Conservation (phyloP, 768 basidiomycete genomes). For the Collybia nuda region DNA sequence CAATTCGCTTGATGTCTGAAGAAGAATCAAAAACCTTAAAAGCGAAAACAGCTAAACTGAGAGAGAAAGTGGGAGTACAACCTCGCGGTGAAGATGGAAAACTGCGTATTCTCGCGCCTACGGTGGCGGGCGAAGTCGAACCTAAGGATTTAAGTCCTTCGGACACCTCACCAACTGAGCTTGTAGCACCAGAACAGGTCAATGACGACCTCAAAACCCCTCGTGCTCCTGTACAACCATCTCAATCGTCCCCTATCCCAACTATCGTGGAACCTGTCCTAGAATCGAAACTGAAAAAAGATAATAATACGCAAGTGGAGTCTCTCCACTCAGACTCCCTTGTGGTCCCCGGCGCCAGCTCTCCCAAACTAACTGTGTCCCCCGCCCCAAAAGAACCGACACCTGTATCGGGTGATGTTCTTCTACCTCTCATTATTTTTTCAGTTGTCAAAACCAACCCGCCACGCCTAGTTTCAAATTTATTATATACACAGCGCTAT, state of each 20-base stretch:
- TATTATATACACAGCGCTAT: slow-evolving; percentile 65
- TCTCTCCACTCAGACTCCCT: slow-evolving; percentile 5
- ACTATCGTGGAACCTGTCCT: slow-evolving; percentile 15
- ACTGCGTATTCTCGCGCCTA: slow-evolving; percentile 16
- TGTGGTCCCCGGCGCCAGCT: slow-evolving; percentile 11
- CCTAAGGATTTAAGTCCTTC: neutral
- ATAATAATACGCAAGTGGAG: neutral
- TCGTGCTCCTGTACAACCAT: neutral
- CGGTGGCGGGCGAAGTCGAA: neutral
- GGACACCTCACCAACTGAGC: neutral
- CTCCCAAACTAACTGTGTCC: slow-evolving; percentile 16
- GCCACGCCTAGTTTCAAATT: slow-evolving; percentile 68
- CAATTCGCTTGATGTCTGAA: slow-evolving; percentile 71
- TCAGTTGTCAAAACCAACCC: slow-evolving; percentile 94
- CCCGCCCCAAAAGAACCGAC: slow-evolving; percentile 33
- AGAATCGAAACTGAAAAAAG: slow-evolving; percentile 10
- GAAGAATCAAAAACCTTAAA: slow-evolving; percentile 31
- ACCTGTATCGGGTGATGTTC: slow-evolving; percentile 81
- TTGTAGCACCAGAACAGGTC: neutral
- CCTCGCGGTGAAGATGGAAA: slow-evolving; percentile 20
- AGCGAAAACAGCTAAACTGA: slow-evolving; percentile 16
- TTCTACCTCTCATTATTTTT: slow-evolving; percentile 92
- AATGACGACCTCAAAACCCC: slow-evolving; percentile 8
- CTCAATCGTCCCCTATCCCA: slow-evolving; percentile 9
- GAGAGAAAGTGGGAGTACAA: slow-evolving; percentile 12